Percentiles rank a stretch among this genome's conserved stretches.
These are phyloP conservation scores for Phytophthora citricola DNA, from an alignment of 352 stramenopile genomes.

Conservation along the genomic window DNA sequence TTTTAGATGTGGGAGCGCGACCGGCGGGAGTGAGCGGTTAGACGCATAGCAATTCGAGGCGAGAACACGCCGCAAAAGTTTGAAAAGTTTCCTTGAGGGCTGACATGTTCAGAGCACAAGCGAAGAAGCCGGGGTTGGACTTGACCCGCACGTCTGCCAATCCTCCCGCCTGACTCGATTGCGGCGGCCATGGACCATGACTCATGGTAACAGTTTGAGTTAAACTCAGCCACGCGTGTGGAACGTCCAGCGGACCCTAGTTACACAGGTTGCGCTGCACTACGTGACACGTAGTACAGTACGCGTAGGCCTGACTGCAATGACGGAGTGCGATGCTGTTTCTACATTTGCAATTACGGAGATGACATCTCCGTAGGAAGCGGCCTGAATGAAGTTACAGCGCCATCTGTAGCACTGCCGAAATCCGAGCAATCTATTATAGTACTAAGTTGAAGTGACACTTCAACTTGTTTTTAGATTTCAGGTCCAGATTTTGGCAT, in stretches of 20 bases:
- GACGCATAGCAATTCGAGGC: neutral
- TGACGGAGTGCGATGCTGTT: too few relatives aligned
- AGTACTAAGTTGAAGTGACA: neutral
- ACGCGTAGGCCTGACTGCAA: too few relatives aligned
- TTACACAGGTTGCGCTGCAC: too few relatives aligned
- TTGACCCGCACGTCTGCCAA: constrained; percentile 1
- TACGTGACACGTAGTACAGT: too few relatives aligned
- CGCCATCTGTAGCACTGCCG: too few relatives aligned
- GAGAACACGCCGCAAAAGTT: neutral
- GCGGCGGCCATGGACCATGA: neutral
- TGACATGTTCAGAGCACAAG: constrained; percentile 16
- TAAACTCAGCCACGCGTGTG: neutral
- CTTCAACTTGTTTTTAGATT: neutral
- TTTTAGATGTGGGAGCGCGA: constrained; percentile 8
- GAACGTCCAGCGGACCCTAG: too few relatives aligned
- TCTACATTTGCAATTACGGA: too few relatives aligned
- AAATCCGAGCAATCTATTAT: too few relatives aligned
- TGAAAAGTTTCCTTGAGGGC: constrained; percentile 10
- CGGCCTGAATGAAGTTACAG: too few relatives aligned
- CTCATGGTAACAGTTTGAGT: neutral
- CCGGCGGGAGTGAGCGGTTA: constrained; percentile 4
- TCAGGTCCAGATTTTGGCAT: neutral
- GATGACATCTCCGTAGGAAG: too few relatives aligned
- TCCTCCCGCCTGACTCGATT: constrained; percentile 5
- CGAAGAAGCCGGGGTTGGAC: constrained; percentile 14